Evolutionary conservation across 495 filamentous ascomycete species (phyloP), one percentile per base, ranked within the genome.

Genomic region (Pyrenopolyporus hunteri): DNA sequence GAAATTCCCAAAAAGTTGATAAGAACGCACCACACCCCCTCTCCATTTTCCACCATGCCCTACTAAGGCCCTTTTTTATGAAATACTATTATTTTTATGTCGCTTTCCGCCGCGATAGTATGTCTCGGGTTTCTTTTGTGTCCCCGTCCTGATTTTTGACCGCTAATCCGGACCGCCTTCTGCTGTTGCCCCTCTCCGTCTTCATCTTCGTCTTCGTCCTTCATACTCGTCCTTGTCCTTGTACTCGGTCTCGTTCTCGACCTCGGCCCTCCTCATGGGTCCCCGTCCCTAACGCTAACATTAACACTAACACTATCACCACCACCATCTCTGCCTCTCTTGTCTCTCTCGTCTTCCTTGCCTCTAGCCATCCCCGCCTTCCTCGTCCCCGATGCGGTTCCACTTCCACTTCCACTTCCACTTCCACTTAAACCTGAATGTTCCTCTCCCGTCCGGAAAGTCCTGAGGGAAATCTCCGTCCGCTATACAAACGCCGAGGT

Each of bases 11-110:
- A 55, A 64, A 59, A 58, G 54, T 59, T 60, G 63, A 66, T 66
- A 66, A 66, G 63, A 66, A 52, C 57, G 63, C 63, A 59, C 63
- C 63, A 66, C 63, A 60, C 56, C 63, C 63, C 63, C 63, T 60
- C 53, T 63, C 45, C 56, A 45, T 57, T 56, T 59, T 59, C 62
- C 32, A 56, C 51, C 40, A 52, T 60, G 20, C 51, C 46, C 44
- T 59, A 52, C 51, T 42, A 57, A n/a, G 50, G 23, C 28, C 26
- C 33, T 26, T 63, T 43, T 51, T 35, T 52, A 25, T 53, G 10
- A 39, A 59, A 47, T 31, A 56, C 23, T 50, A 39, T 50, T 55
- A 5, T 57, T 63, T 28, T 60, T 66, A 66, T 60, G 63, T 66
- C 63, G 63, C 57, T 57, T 57, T 45, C 56, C 51, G 50, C 52